Conservation (phyloP, 2,329 filamentous ascomycete genomes). For the Septoria linicola region DNA sequence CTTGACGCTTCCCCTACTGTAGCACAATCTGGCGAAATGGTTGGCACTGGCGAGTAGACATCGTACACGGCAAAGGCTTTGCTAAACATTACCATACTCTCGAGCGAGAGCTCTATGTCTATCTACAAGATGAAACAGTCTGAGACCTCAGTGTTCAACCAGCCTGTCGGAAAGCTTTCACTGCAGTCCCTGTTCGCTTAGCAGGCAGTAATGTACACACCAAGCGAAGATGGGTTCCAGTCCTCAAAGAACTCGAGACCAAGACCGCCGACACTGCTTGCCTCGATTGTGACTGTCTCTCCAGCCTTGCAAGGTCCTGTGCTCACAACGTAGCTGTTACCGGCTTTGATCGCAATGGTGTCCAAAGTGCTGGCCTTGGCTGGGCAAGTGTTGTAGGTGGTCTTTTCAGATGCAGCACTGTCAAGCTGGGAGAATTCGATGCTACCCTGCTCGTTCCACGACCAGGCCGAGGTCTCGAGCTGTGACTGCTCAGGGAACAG, state of each 20-base stretch:
- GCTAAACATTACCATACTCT: neutral
- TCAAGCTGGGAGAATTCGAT: conserved; percentile 42
- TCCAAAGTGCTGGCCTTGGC: conserved; percentile 15
- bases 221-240: conserved; percentile 7
- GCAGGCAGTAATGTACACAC: conserved; percentile 17
- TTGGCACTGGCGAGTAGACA: too few species aligned
- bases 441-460: conserved; percentile 39
- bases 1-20: too few species aligned
- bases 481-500: conserved; percentile 60
- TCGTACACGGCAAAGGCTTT: neutral
- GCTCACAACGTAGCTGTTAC: conserved; percentile 33
- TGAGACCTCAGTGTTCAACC: too few species aligned
- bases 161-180: too few species aligned
- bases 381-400: conserved; percentile 37
- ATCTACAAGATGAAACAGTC: too few species aligned
- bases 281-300: conserved; percentile 26
- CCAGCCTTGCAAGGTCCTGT: conserved; percentile 32
- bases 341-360: conserved; percentile 24
- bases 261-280: conserved; percentile 24
- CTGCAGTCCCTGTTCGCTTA: too few species aligned
- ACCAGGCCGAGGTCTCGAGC: conserved; percentile 61
- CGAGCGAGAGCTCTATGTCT: too few species aligned
- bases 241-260: conserved; percentile 30
- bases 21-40: too few species aligned
- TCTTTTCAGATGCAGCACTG: conserved; percentile 47